Evolutionary conservation across 192 early-diverging fungal genomes (phyloP), one percentile per base, ranked within the genome.

Genomic region (Diversispora eburnea): DNA sequence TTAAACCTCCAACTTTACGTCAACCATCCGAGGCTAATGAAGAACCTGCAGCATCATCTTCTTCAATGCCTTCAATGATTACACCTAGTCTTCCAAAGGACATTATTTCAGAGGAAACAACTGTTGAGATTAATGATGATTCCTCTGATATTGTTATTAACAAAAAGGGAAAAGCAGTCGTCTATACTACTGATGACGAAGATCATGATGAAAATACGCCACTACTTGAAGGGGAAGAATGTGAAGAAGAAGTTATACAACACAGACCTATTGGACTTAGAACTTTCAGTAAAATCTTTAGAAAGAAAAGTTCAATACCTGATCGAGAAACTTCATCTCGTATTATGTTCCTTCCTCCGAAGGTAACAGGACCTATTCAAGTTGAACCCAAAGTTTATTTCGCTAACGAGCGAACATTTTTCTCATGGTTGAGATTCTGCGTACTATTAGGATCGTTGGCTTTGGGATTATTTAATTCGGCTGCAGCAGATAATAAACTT

Each of bases 331-430:
- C 75, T 41, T 54, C 80, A 17, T 79, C 81, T 56, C 77, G 77
- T 55, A 79, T 73, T 59, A 70, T 83, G 42, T 74, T 62, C 41
- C 39, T 77, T 4, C 87, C 82, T 19, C 82, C 81, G 73, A 85
- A 84, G 64, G 62, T 82, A 15, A 69, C 73, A 3, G 84, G 81
- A 22, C 82, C 89, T 8, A 78, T 91, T 19, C 85, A 90, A 54
- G 88, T 93, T 12, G 93, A 95, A 70, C 91, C 93, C 13, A 95
- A 95, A 82, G 89, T 92, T 7, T 93, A 88, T 66, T 91, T 95
- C 80, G 92, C 92, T 54, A 95, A 95, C 71, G 93, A 95, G 78
- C 83, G 93, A 52, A 93, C 92, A 0, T 95, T 92, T 77, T 83
- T 95, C 52, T 82, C 86, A 20, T 95, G 93, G 93, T 84, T 93